Base-by-base conservation (phyloP, 2,329 filamentous ascomycete species). In the Lasiodiplodia hormozganensis region DNA sequence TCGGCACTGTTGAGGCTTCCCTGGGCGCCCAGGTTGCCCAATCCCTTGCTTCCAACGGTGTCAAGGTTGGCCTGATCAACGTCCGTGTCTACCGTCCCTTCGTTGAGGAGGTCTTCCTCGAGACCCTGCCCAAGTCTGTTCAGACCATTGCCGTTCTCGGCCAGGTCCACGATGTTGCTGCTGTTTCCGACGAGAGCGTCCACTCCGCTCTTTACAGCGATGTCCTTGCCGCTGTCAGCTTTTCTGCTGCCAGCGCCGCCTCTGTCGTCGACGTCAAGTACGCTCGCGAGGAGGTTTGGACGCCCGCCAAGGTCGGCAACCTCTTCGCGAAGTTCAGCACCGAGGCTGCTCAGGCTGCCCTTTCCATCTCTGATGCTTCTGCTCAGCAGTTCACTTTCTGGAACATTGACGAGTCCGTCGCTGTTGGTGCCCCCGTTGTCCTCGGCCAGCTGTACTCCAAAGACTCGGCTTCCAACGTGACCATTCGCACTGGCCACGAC, bases 41-140 rank as follows among this genome's bases (percentile, higher is more conserved):
- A 53, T 89, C 90, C 51, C 85, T 98, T 57, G 87, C 92, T 36
- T 86, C 88, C 71, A 87, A 90, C 71, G 94, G 91, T 72, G 87
- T 87, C 76, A 93, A 90, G 82, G 88, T 97, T 70, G 96, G 96
- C 74, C 91, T 95, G 49, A 86, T 99, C 80, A 95, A 93, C 74
- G 95, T 98, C 57, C 92, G 96, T 71, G 87, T 99, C 67, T 99
- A 98, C 85, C 89, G 95, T 53, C 96, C 96, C 18, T 98, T 99
- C 76, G 89, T 96, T 38, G 96, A 99, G 82, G 94, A 97, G 78
- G 92, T 93, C 64, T 98, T 99, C 85, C 84, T 98, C 71, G 89
- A 91, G 72, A 87, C 88, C 12, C 87, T 99, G 34, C 94, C 96
- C 40, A 85, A 88, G 73, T 92, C 92, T 43, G 88, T 90, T 57